phyloP scores from a whole-genome alignment of 495 filamentous ascomycete genomes.

The Lasiosphaeriaceae sp. region DNA sequence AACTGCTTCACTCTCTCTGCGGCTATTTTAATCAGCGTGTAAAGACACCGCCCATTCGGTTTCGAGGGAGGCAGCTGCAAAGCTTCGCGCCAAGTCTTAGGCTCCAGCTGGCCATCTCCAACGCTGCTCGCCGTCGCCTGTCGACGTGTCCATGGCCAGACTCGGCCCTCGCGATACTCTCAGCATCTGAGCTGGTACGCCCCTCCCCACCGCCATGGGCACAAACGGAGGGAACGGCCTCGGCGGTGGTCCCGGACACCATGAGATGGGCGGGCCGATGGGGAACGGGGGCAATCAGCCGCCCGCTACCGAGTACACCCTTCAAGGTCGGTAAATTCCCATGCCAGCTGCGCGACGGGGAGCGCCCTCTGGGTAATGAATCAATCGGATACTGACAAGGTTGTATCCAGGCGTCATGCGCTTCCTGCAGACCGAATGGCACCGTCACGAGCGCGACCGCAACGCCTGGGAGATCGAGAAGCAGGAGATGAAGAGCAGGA shows the following conservation, averaged over 20 bases:
- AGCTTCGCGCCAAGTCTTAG: slow-evolving; percentile 5
- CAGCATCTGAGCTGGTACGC: slow-evolving; percentile 53
- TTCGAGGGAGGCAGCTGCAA: background rate
- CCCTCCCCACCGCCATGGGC: slow-evolving; percentile 62
- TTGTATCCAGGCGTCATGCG: slow-evolving; percentile 83
- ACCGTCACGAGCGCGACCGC: slow-evolving; percentile 93
- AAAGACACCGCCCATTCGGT: background rate
- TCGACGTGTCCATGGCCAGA: slow-evolving; percentile 22
- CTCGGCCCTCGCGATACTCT: slow-evolving; percentile 2
- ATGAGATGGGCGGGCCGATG: slow-evolving; percentile 26
- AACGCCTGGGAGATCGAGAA: slow-evolving; percentile 99
- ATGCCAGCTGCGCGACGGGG: background rate
- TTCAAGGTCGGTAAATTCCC: slow-evolving; percentile 67
- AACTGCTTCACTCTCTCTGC: background rate
- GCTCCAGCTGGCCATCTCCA: background rate
- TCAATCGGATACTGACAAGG: slow-evolving; percentile 9
- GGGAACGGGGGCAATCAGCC: slow-evolving; percentile 55
- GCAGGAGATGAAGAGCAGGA: slow-evolving; percentile 98
- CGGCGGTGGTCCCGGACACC: slow-evolving; percentile 47
- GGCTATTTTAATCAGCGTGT: no score
- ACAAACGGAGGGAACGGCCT: slow-evolving; percentile 58
- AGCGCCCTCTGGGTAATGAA: background rate
- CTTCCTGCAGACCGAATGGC: slow-evolving; percentile 98
- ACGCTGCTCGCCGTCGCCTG: slow-evolving; percentile 9
- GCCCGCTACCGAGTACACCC: slow-evolving; percentile 93